Base-by-base conservation (phyloP, 352 stramenopile genomes). In the Bremia lactucae region DNA sequence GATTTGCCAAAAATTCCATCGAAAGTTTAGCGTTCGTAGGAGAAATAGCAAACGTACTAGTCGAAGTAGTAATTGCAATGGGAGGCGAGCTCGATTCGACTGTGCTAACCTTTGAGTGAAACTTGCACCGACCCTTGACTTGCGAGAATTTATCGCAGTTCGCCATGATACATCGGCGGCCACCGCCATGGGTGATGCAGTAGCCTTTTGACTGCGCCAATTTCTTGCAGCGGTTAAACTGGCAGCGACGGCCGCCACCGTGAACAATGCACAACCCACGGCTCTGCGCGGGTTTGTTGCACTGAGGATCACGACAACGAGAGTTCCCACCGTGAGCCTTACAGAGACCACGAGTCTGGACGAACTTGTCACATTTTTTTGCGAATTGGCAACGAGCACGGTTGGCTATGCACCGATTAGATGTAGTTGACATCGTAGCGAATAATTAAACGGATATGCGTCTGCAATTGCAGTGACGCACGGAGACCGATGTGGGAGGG, bases 101-200 rank as follows among this genome's bases (percentile, higher is more conserved):
- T 2, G 49, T 50, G 18, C 72, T 25, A 5, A 88, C 66, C 65
- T 91, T 91, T 6, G 75, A 86, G 59, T 91, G 78, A 23, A 72
- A 82, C 65, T 91, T 91, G 62, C 78, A 91, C 15, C 77, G 77
- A 16, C 78, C 78, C 29, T 87, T 87, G 46, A 91, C 77, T 48
- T 91, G 78, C n/a, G 78, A 87, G 45, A 91, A 91, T 63, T 91
- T 91, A 42, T 87, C 65, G 49, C 82, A 94, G 55, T 77, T 69
- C 1, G 62, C 49, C 19, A 87, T 70, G 15, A 59, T 77, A 54
- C 78, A 91, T 1, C 78, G 75, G 0, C 75, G 77, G 4, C 78
- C 78, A 18, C 78, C 78, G 24, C 78, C 77, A 51, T 90, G 77
- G 14, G 77, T 82, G 41, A 90, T 87, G 65, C 77, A 90, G 49